Percentiles rank a stretch among this genome's conserved stretches.
phyloP scores from a whole-genome alignment of 1,284 basidiomycete species.

The Cryptococcus sp. region DNA sequence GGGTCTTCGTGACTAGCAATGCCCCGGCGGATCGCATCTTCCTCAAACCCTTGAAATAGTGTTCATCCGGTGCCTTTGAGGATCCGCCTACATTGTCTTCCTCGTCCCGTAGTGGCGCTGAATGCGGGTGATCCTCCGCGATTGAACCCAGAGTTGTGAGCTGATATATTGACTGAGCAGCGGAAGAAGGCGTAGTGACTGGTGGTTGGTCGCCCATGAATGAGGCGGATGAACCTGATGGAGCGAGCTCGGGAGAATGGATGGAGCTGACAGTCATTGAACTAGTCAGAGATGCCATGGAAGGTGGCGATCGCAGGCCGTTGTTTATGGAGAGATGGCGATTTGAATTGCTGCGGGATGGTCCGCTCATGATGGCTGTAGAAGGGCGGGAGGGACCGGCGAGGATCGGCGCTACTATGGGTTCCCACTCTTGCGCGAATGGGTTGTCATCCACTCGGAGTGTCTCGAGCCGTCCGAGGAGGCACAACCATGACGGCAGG shows the following conservation, averaged over 20 bases:
- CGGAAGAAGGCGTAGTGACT: conserved; percentile 18
- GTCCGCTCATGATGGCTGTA: not conserved
- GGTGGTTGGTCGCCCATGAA: conserved; percentile 8
- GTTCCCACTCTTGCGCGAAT: conserved; percentile 87
- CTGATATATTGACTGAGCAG: conserved; percentile 24
- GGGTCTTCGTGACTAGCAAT: conserved; percentile 52
- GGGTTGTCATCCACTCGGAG: conserved; percentile 91
- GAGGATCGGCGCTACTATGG: conserved; percentile 72
- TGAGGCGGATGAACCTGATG: not conserved
- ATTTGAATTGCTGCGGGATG: conserved; percentile 14
- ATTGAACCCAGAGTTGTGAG: conserved; percentile 22
- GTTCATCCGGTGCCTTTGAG: conserved; percentile 1
- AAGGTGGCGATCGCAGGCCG: conserved; percentile 21
- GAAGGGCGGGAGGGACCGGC: conserved; percentile 18
- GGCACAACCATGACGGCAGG: conserved; percentile 91
- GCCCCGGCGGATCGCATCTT: conserved; percentile 83
- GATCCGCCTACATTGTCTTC: not conserved
- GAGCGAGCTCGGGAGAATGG: conserved; percentile 8
- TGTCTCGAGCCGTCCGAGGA: conserved; percentile 77
- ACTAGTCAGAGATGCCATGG: conserved; percentile 25
- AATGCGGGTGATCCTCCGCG: conserved; percentile 33
- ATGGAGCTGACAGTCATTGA: conserved; percentile 20
- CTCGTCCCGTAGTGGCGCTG: conserved; percentile 18
- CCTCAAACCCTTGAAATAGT: conserved; percentile 21
- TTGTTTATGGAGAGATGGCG: conserved; percentile 22